Base-by-base conservation (phyloP, 2,329 filamentous ascomycete genomes). In the Simplicillium sp. region DNA sequence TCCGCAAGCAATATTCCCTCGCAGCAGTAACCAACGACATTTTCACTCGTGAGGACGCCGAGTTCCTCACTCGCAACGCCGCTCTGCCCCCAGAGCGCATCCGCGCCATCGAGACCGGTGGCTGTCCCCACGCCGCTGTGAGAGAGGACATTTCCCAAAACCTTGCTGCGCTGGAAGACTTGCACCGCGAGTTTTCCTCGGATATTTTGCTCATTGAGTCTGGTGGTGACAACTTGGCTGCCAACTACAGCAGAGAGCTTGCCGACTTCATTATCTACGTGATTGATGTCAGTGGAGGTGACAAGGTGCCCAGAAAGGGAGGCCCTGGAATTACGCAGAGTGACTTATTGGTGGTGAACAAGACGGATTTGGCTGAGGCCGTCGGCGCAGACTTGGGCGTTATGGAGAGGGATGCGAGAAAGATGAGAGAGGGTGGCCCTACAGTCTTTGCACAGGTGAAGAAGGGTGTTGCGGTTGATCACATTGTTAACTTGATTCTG, bases 221-320 rank as follows among this genome's bases (percentile, higher is more conserved):
- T 14, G 92, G 92, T 35, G 92, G 92, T 43, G 92, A 98, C 61
- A 98, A 98, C 61, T 76, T 98, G 1, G 92, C 92, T 0, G 92
- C 92, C 4, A 98, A 98, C 70, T 98, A 98, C 73, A 86, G 79
- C 41, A 76, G 92, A 43, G 92, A 98, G 65, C 71, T 98, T 49
- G 92, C 92, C 2, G 92, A 98, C 62, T 98, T 85, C 61, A 98
- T 98, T 64, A 83, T 98, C 65, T 98, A 98, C 61, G 92, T 98
- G 25, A 97, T 98, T 53, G 92, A 98, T 63, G 92, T 98, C 14
- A 85, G 82, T 42, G 92, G 92, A 16, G 92, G 92, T 11, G 92
- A 98, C 64, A 98, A 98, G 75, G 83, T 98, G 38, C 92, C 92
- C 0, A 69, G 92, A 20, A 98, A 98, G 68, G 92, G 92, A 20